Evolutionary conservation across 2,329 filamentous ascomycete genomes (phyloP).

Genomic region (Intubia oerlemansii): DNA sequence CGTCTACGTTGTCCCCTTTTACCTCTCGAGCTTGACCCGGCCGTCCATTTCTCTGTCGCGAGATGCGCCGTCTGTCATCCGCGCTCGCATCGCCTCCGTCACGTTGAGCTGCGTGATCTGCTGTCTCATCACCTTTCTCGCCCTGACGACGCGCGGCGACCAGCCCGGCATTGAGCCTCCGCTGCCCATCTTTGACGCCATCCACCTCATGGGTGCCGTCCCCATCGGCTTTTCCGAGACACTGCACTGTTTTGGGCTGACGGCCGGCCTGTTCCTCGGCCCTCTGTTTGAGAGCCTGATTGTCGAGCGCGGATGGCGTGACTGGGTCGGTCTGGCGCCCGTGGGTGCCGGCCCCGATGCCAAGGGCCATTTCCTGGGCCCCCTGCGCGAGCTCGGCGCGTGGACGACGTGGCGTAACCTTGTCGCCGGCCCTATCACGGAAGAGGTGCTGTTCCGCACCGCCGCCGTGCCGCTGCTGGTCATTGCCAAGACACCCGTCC

Average conservation of each 20-base stretch:
- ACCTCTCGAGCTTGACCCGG: constrained; percentile 58
- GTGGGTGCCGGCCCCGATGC: constrained; percentile 16
- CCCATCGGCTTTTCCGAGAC: constrained; percentile 48
- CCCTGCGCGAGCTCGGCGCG: constrained; percentile 39
- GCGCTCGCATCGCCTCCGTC: constrained; percentile 63
- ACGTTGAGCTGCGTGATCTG: constrained; percentile 51
- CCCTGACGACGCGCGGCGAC: constrained; percentile 36
- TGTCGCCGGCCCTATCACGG: constrained; percentile 70
- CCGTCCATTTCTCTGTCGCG: constrained; percentile 61
- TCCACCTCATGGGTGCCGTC: constrained; percentile 64
- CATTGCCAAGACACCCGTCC: constrained; percentile 35
- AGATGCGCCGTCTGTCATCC: constrained; percentile 78
- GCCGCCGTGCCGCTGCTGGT: constrained; percentile 68
- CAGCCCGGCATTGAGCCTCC: constrained; percentile 17
- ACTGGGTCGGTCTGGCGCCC: constrained; percentile 26
- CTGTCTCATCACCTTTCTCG: constrained; percentile 41
- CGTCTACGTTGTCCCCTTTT: constrained; percentile 79
- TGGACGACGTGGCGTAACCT: constrained; percentile 77
- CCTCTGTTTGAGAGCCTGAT: constrained; percentile 65
- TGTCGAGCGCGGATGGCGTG: constrained; percentile 47
- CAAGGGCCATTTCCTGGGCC: constrained; percentile 10
- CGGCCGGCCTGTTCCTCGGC: constrained; percentile 58
- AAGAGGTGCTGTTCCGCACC: constrained; percentile 86
- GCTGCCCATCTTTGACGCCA: constrained; percentile 17
- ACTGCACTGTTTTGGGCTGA: constrained; percentile 43